Evolutionary conservation across 1,284 basidiomycete species (phyloP), one percentile per base, ranked within the genome.

Genomic region (Kalmanozyma brasiliensis): DNA sequence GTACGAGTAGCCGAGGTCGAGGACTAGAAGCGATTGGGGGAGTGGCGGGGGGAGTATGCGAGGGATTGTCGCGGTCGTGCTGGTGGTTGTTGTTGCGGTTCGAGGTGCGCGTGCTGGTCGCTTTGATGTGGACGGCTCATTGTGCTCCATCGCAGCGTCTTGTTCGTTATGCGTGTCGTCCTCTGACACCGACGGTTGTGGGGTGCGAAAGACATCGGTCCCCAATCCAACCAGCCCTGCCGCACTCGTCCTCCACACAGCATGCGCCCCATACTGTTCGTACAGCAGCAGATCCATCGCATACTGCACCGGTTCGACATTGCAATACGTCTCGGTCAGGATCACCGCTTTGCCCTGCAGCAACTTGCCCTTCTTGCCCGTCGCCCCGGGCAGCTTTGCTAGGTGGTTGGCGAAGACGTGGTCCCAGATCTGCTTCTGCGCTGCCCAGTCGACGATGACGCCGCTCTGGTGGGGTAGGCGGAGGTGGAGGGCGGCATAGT

Each of bases 281-380:
- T 96, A 96, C 0, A 95, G 85, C 79, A 98, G 90, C 83, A 96
- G 90, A 82, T 97, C 94, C 70, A 94, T 93, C 35, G 91, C 88
- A 37, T 92, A 90, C 83, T 94, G 91, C 17, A 95, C 88, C 79
- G 92, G 93, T 17, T 92, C 91, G 10, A 95, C 85, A 82, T 95
- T 93, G 86, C 94, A 91, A 80, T 93, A 93, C 3, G 94, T 92
- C 83, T 97, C 94, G 3, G 94, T 96, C 47, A 97, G 87, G 45
- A 97, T 44, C 19, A 76, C 74, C 6, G 69, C 73, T 22, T 70
- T 69, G 10, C 62, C 51, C 1, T 47, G 41, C 34, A 65, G 9
- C 34, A 65, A 16, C 44, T 51, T 65, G 0, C 24, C 42, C 36
- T 37, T 47, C 37, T 43, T 46, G 10, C 22, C 24, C 2, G 0